Percentiles rank a stretch among this genome's conserved stretches.
phyloP scores from a whole-genome alignment of 1,284 basidiomycete species.

The Austropuccinia psidii region DNA sequence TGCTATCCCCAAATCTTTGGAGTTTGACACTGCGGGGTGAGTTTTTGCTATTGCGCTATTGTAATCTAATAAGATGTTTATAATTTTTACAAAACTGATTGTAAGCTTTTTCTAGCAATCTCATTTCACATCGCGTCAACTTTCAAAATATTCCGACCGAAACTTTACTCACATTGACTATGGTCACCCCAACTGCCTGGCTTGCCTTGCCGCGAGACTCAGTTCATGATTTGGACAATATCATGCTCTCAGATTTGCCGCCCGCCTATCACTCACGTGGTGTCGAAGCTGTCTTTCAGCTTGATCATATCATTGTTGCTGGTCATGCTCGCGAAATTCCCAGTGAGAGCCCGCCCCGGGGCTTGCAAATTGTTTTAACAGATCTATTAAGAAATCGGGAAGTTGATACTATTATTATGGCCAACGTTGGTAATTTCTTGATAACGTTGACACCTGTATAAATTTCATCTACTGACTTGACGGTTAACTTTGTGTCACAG shows the following conservation, averaged over 20 bases:
- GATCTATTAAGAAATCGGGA: constrained; percentile 38
- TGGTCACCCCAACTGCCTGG: constrained; percentile 86
- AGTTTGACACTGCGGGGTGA: constrained; percentile 67
- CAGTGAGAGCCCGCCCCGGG: constrained; percentile 63
- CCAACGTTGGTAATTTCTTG: constrained; percentile 54
- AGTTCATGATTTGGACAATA: constrained; percentile 89
- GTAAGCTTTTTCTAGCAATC: constrained; percentile 4
- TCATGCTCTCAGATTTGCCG: constrained; percentile 66
- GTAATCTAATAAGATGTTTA: constrained; percentile 38
- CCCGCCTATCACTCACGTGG: constrained; percentile 54
- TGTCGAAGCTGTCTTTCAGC: constrained; percentile 72
- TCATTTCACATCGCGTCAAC: constrained; percentile 49
- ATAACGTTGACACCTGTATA: neutral
- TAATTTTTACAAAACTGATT: constrained; percentile 41
- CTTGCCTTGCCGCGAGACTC: constrained; percentile 81
- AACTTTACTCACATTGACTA: constrained; percentile 78
- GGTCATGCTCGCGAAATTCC: constrained; percentile 75
- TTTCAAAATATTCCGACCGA: constrained; percentile 56
- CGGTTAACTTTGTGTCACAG: constrained; percentile 18
- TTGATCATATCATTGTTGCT: constrained; percentile 86
- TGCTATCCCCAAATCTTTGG: constrained; percentile 56
- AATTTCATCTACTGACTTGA: neutral
- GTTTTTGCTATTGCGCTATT: constrained; percentile 39
- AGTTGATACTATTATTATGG: constrained; percentile 61
- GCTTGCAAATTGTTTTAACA: constrained; percentile 71